Base-by-base conservation (phyloP, 768 basidiomycete species). In the Coprinellus aureogranulatus region DNA sequence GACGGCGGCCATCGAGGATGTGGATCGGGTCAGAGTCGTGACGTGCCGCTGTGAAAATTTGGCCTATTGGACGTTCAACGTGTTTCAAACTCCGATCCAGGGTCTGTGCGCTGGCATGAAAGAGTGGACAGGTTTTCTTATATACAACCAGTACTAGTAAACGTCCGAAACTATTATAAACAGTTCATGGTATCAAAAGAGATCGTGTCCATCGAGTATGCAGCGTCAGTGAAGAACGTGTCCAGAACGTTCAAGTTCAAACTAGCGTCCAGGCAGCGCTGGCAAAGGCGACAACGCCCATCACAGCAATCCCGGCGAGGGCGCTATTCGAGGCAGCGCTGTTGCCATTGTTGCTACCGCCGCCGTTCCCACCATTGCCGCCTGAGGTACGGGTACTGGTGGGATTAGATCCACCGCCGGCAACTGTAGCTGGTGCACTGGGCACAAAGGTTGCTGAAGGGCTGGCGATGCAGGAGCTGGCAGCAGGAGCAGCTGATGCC, bases 371-470 rank as follows among this genome's bases (percentile, higher is more conserved):
- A 63, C 57, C 57, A 23, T 62, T 61, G 22, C 59, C 28, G 14
- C 70, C 58, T 11, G 68, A 54, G 54, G 64, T 46, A 4, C 67
- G 57, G 28, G 62, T 45, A 18, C 66, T 57, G 31, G 67, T 65
- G 14, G 60, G 20, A 23, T 61, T 55, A 14, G 71, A 65, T 39
- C 65, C 53, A n/a, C 62, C n/a, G n/a, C n/a, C 67, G 28, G 60
- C 69, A 46, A 59, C 61, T 5, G 70, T 61, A 4, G 76, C 66
- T 22, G 72, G 71, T 1, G 81, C 71, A 26, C 78, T 78, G 3
- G 90, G 90, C 9, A 83, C 81, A 68, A 85, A 86, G 6, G 85
- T 86, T 14, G 87, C 80, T 14, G 74, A 69, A 16, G 87, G 81
- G 66, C 78, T 85, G 20, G 89, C 68, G 54, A 91, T 71, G 66